These are phyloP conservation scores for Wickerhamomyces bovis DNA, from an alignment of 805 yeast species.

Conservation along the genomic window DNA sequence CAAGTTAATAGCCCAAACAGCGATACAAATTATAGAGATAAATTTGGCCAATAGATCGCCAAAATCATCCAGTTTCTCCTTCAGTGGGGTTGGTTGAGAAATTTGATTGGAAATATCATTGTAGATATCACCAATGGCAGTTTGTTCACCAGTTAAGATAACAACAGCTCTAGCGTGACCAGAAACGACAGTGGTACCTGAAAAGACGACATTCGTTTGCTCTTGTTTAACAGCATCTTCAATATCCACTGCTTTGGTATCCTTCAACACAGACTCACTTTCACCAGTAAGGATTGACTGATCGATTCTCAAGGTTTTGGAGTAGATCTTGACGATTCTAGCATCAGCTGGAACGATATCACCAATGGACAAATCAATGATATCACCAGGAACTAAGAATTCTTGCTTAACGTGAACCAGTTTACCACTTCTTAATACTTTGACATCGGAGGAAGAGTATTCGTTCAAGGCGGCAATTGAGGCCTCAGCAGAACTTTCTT, in stretches of 20 bases:
- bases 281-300: constrained; percentile 46
- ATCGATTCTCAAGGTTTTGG: constrained; percentile 39
- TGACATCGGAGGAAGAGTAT: constrained; percentile 41
- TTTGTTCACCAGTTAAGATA: constrained; percentile 39
- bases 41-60: constrained; percentile 37
- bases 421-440: constrained; percentile 38
- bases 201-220: constrained; percentile 38
- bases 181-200: constrained; percentile 38
- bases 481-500: constrained; percentile 44
- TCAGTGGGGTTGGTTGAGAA: constrained; percentile 30
- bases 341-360: constrained; percentile 44
- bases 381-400: constrained; percentile 41
- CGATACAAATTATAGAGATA: constrained; percentile 40
- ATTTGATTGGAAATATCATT: constrained; percentile 37
- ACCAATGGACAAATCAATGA: constrained; percentile 34
- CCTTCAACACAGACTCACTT: constrained; percentile 35
- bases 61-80: constrained; percentile 31
- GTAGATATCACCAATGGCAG: constrained; percentile 44
- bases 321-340: constrained; percentile 31
- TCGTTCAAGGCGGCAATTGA: constrained; percentile 44
- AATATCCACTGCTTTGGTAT: constrained; percentile 21
- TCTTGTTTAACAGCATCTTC: constrained; percentile 32
- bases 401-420: constrained; percentile 36
- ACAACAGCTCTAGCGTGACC: constrained; percentile 42
- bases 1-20: constrained; percentile 39